These are phyloP conservation scores for Casuarina glauca DNA, from an alignment of 306 rosid genomes.

Conservation along the genomic window DNA sequence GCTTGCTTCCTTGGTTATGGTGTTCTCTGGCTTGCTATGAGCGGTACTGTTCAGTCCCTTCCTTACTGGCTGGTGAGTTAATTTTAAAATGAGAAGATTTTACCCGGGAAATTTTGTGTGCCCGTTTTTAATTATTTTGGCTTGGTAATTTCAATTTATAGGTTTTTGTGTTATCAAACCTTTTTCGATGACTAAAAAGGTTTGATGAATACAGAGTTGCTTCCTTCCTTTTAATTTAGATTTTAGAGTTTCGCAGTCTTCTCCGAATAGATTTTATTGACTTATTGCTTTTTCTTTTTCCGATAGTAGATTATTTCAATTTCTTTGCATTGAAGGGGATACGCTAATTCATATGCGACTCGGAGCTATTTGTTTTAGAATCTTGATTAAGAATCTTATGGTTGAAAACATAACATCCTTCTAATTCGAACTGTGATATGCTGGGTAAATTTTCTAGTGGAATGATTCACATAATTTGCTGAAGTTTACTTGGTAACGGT, in stretches of 20 bases:
- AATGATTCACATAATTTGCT: background rate
- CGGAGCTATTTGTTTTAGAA: background rate
- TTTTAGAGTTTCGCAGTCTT: background rate
- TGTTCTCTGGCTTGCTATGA: slow-evolving; percentile 56
- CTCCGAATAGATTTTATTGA: background rate
- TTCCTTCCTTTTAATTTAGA: background rate
- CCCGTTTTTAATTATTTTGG: slow-evolving; percentile 9
- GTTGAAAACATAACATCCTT: background rate
- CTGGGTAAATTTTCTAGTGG: background rate
- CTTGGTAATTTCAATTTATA: background rate
- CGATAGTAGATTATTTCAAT: background rate
- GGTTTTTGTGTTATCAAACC: background rate
- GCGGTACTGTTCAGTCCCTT: slow-evolving; percentile 37
- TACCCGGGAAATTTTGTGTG: background rate
- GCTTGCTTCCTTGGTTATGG: slow-evolving; percentile 69
- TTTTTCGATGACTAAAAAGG: background rate
- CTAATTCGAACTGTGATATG: background rate
- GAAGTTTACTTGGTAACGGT: background rate
- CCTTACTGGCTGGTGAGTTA: slow-evolving; percentile 63
- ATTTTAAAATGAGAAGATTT: background rate
- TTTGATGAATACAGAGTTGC: background rate
- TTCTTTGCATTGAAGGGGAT: background rate
- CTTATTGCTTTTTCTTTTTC: background rate
- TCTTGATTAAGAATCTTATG: background rate
- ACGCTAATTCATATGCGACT: background rate